Base-by-base conservation (phyloP, 768 basidiomycete genomes). In the Collybia mongolica region DNA sequence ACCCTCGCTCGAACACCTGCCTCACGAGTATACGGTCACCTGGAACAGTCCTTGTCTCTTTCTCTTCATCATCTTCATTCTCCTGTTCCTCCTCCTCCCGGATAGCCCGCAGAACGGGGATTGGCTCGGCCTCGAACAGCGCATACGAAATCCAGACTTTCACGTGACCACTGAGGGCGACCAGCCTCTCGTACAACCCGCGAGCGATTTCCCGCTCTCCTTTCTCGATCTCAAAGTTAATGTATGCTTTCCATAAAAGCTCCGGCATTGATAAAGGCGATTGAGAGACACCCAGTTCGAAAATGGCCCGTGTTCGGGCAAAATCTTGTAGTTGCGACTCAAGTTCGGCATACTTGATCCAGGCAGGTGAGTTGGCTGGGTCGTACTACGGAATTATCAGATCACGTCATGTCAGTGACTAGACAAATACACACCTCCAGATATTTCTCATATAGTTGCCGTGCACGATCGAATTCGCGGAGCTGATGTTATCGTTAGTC, bases 81-180 rank as follows among this genome's bases (percentile, higher is more conserved):
- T 82, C 83, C 17, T 86, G 84, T 11, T 88, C 88, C 6, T 87
- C 86, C 11, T 86, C 88, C 46, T 87, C 88, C 36, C 88, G 76
- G 58, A 77, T 71, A 3, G 79, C 82, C 18, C 86, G 73, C 8
- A 81, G 79, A 5, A 86, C 58, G 4, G 84, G 84, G 39, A 90
- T 86, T 5, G 82, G 73, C 59, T 88, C 87, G 5, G 84, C 88
- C 69, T 98, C 96, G 59, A 98, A 97, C 58, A 88, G 77, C 0
- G 96, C 96, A 66, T 88, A 98, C 46, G 93, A 86, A 48, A 97
- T 91, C 93, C 94, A 98, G 17, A 96, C 93, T 70, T 98, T 98
- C 70, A 93, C 89, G 64, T 98, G 95, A 3, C 91, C 91, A 55
- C 93, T 96, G 43, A 89, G 74, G 26, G 81, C 71, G 42, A 97